Conservation (phyloP, 2,329 filamentous ascomycete species). For the Penicillium sp. region DNA sequence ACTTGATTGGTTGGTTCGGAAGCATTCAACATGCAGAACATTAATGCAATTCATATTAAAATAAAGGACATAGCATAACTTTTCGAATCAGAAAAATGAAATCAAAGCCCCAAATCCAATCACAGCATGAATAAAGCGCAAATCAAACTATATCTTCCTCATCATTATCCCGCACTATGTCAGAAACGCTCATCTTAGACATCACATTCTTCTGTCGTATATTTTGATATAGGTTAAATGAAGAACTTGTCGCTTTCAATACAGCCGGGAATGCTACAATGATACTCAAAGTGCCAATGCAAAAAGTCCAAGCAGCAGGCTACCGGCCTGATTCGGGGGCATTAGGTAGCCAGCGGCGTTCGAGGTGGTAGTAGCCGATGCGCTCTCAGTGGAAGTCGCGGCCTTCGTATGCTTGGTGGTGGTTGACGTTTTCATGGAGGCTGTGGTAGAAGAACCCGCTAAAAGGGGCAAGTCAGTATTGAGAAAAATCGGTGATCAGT, state of each 20-base stretch:
- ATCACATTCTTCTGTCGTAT: neutral
- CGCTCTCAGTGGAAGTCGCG: constrained; percentile 21
- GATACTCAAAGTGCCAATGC: constrained; percentile 24
- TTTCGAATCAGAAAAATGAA: constrained; percentile 6
- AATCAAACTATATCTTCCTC: neutral
- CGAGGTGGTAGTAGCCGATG: constrained; percentile 20
- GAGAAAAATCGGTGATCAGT: neutral
- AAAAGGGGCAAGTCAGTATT: constrained; percentile 8
- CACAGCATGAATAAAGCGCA: neutral
- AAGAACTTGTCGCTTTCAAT: neutral
- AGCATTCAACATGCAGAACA: neutral
- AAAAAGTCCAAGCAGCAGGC: constrained; percentile 27
- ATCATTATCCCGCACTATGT: neutral
- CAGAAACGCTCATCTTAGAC: neutral
- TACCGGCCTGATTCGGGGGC: constrained; percentile 29
- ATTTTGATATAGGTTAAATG: neutral
- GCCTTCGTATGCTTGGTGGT: constrained; percentile 19
- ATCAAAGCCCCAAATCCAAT: constrained; percentile 4
- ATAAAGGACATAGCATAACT: constrained; percentile 2
- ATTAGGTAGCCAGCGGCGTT: constrained; percentile 28
- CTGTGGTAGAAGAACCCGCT: constrained; percentile 14
- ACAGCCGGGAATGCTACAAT: neutral
- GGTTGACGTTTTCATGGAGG: constrained; percentile 18
- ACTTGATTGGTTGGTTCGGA: neutral
- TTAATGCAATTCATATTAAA: constrained; percentile 15